Base-by-base conservation (phyloP, 2,329 filamentous ascomycete species). In the Ophiostoma himal-ulmi region DNA sequence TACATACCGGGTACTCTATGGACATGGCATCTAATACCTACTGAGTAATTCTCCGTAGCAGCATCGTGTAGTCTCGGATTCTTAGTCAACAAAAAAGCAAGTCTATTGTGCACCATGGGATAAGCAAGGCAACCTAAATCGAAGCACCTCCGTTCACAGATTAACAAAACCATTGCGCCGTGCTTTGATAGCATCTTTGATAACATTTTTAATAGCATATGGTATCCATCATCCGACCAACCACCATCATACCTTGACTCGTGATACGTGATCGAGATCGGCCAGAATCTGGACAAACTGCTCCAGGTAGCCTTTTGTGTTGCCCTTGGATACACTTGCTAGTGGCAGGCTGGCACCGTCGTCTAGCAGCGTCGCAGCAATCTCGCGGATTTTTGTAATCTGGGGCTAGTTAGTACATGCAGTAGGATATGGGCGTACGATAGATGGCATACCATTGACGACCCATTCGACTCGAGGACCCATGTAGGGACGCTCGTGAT, bases 331-430 rank as follows among this genome's bases (percentile, higher is more conserved):
- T 7, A 36, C 37, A 36, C 34, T 41, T 64, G 65, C 41, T 68
- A 34, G 64, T 6, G 57, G 57, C 11, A 17, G 14, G 2, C 72
- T 69, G 22, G 70, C 69, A 34, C 52, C 69, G 30, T 67, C 69
- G 67, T 75, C 73, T 14, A 76, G 68, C 10, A 76, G 70, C 14
- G 75, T 75, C 10, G 72, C 71, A 5, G 75, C 75, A 48, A 76
- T 76, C 65, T 76, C 74, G 17, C 75, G 73, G 41, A 76, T 75
- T 68, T 76, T 76, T 17, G 73, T 68, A 17, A 68, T 64, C 44
- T 52, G 20, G 6, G 6, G 39, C 39, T n/a, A 3, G 44, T 52
- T 17, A 52, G 44, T 52, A n/a, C 4, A 52, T 6, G 17, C 13
- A 13, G 39, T 44, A 13, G 7, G 14, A 10, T 14, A 17, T 44